phyloP scores from a whole-genome alignment of 805 yeast genomes.

The Yarrowia osloensis region DNA sequence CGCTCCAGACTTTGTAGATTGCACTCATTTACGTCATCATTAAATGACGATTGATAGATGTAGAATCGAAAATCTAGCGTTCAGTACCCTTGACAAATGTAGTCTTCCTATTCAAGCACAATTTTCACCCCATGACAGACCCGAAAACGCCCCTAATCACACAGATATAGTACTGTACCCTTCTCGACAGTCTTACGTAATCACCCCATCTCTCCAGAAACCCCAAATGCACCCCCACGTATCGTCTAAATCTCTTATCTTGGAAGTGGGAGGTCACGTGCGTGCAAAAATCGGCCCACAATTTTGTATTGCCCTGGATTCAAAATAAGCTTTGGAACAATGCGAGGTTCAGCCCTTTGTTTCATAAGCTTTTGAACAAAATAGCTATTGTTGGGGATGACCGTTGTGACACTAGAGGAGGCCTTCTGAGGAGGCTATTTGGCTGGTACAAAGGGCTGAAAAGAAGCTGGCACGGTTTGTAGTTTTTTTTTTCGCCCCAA shows the following conservation, averaged over 20 bases:
- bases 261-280: background rate
- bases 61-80: too few species aligned
- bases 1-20: background rate
- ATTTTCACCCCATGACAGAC: too few species aligned
- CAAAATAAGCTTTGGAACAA: background rate
- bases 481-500: too few species aligned
- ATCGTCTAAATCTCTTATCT: too few species aligned
- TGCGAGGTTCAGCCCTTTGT: background rate
- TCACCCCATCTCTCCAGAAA: too few species aligned
- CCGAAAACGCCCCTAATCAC: too few species aligned
- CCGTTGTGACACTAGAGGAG: background rate
- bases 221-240: too few species aligned
- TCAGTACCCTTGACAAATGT: too few species aligned
- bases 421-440: background rate
- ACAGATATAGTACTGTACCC: too few species aligned
- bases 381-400: constrained; percentile 5
- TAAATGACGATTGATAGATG: too few species aligned
- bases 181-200: background rate
- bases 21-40: background rate
- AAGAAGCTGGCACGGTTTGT: background rate
- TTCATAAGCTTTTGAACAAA: too few species aligned
- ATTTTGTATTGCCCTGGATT: constrained; percentile 3
- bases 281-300: background rate
- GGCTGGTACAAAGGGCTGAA: background rate
- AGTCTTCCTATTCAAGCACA: too few species aligned